Evolutionary conservation across 2,329 filamentous ascomycete genomes (phyloP).

Genomic region (Alternaria metachromatica): DNA sequence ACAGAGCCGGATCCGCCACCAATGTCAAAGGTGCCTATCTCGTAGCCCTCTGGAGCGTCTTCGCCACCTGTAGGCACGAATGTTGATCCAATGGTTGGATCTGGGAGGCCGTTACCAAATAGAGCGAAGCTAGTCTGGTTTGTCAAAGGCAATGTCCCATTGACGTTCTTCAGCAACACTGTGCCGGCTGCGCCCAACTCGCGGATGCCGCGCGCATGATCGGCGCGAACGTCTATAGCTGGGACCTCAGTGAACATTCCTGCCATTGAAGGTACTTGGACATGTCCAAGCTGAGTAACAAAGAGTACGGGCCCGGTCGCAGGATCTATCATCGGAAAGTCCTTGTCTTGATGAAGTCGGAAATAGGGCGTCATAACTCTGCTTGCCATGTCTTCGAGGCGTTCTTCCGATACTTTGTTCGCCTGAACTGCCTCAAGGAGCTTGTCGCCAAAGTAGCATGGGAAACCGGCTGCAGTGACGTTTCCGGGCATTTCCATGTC

Average conservation of each 20-base stretch:
- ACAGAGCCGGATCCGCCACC: slow-evolving; percentile 54
- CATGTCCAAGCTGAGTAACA: slow-evolving; percentile 30
- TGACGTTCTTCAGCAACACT: slow-evolving; percentile 57
- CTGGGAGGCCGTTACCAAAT: slow-evolving; percentile 57
- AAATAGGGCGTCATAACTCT: slow-evolving; percentile 57
- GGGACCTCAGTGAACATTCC: slow-evolving; percentile 5
- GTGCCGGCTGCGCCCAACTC: slow-evolving; percentile 51
- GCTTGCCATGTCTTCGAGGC: slow-evolving; percentile 56
- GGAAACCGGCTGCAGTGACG: slow-evolving; percentile 11
- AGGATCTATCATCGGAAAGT: slow-evolving; percentile 45
- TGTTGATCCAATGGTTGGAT: slow-evolving; percentile 56
- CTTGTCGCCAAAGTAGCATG: slow-evolving; percentile 48
- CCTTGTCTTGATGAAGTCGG: slow-evolving; percentile 48
- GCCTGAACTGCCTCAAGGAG: slow-evolving; percentile 40
- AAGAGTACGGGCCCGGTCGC: slow-evolving; percentile 37
- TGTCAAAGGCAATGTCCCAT: slow-evolving; percentile 58
- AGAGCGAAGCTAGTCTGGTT: slow-evolving; percentile 53
- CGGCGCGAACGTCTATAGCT: slow-evolving; percentile 48
- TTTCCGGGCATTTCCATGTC: slow-evolving; percentile 56
- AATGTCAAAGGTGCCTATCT: slow-evolving; percentile 53
- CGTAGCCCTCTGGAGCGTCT: slow-evolving; percentile 27
- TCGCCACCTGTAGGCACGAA: slow-evolving; percentile 6
- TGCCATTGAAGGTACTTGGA: background rate
- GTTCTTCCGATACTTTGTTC: slow-evolving; percentile 47
- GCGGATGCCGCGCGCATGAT: slow-evolving; percentile 50